Evolutionary conservation across 2,329 filamentous ascomycete species (phyloP), one percentile per base, ranked within the genome.

Genomic region (Aschersonia sp.): DNA sequence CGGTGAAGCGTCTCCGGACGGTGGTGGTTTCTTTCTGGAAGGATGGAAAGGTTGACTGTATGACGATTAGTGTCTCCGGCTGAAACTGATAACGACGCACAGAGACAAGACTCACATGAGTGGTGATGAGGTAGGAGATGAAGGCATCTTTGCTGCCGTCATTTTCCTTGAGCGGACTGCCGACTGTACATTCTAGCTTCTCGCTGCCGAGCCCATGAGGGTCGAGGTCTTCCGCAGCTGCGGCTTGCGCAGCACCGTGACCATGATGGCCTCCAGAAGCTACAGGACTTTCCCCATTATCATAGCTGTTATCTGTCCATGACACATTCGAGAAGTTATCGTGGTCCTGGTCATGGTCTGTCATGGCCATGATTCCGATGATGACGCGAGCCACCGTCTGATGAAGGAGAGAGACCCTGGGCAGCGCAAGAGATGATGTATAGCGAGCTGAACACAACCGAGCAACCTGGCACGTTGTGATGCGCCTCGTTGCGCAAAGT

Each of bases 81-180:
- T 9, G 35, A 7, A 38, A 12, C 35, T 7, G 7, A 38, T 3
- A 12, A 38, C 35, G 35, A 12, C 7, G 35, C 7, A 38, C 12
- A 9, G 10, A 12, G 32, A 38, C 20, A 28, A 40, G 31, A 46
- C 64, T 31, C 71, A 94, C 89, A 67, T 89, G 75, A 47, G 92
- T 96, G 43, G 86, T 92, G 54, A 98, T 86, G 45, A 94, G 74
- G 64, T 98, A 98, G 9, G 92, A 97, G 50, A 97, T 84, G 68
- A 94, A 98, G 47, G 88, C 85, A 66, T 96, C 92, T 66, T 96
- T 96, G 50, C 89, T 94, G 45, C 92, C 91, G 59, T 96, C 88
- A 59, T 91, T 92, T 71, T 97, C 92, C 67, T 96, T 97, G 65
- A 91, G 77, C 28, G 92, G 89, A 50, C 82, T 78, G 48, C 80